Percentiles rank a stretch among this genome's conserved stretches.
Evolutionary conservation across 345 rosid species (phyloP).

Genomic region (Lumnitzera racemosa): DNA sequence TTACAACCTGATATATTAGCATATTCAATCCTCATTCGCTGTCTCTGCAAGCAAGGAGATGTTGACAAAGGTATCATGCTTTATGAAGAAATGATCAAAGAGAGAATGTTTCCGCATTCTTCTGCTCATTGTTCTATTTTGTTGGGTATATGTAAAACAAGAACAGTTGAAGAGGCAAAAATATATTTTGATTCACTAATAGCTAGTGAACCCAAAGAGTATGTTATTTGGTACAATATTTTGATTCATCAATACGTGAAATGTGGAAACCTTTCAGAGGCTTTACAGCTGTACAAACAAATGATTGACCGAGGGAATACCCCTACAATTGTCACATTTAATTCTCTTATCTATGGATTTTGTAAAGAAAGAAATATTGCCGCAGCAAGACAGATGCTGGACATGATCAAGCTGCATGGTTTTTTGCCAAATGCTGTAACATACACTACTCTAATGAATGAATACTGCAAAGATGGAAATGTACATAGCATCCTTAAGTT

Average conservation of each 20-base stretch:
- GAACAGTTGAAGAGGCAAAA: constrained; percentile 51
- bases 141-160: constrained; percentile 46
- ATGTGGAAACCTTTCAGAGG: constrained; percentile 43
- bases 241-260: constrained; percentile 63
- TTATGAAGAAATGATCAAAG: constrained; percentile 38
- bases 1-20: constrained; percentile 46
- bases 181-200: constrained; percentile 40
- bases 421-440: constrained; percentile 48
- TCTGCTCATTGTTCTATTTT: constrained; percentile 39
- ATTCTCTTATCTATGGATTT: constrained; percentile 55
- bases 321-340: constrained; percentile 57
- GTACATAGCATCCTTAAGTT: constrained; percentile 24
- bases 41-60: constrained; percentile 67
- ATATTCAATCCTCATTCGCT: constrained; percentile 64
- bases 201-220: constrained; percentile 20
- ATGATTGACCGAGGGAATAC: constrained; percentile 32
- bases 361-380: constrained; percentile 34
- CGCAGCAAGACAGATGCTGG: constrained; percentile 39
- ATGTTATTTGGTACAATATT: constrained; percentile 53
- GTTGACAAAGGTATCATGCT: constrained; percentile 44
- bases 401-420: constrained; percentile 36
- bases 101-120: constrained; percentile 41
- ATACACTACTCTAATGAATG: constrained; percentile 72
- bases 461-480: constrained; percentile 46
- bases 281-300: constrained; percentile 32